Conservation (phyloP, 495 filamentous ascomycete species). For the Darksidea phi region DNA sequence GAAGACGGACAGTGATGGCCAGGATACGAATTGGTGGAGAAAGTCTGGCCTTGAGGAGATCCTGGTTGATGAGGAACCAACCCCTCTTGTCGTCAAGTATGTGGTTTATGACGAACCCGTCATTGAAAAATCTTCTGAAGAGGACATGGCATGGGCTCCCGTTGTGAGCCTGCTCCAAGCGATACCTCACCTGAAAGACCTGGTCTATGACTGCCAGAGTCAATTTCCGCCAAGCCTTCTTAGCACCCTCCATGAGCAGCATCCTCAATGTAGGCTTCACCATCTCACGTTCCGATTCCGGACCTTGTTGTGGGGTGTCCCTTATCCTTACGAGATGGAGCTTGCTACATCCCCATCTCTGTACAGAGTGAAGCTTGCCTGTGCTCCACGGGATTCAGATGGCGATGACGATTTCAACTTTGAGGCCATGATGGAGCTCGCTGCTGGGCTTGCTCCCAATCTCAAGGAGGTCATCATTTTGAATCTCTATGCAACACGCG, state of each 20-base stretch:
- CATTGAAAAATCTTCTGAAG: slow-evolving; percentile 25
- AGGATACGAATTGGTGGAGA: neutral
- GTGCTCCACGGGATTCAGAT: slow-evolving; percentile 50
- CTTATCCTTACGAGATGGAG: slow-evolving; percentile 28
- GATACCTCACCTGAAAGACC: slow-evolving; percentile 10
- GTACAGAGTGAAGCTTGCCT: slow-evolving; percentile 22
- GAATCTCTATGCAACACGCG: neutral
- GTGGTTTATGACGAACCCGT: slow-evolving; percentile 23
- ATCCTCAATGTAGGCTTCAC: slow-evolving; percentile 27
- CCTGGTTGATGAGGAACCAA: slow-evolving; percentile 16
- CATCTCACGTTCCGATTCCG: slow-evolving; percentile 30
- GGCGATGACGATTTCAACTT: slow-evolving; percentile 68
- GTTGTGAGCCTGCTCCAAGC: slow-evolving; percentile 19
- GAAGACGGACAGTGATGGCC: slow-evolving; percentile 9
- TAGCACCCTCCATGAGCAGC: slow-evolving; percentile 19
- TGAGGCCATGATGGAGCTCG: slow-evolving; percentile 57
- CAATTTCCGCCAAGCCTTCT: slow-evolving; percentile 30
- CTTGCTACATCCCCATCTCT: slow-evolving; percentile 30
- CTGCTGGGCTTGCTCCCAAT: slow-evolving; percentile 25
- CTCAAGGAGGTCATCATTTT: slow-evolving; percentile 23
- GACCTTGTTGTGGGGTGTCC: slow-evolving; percentile 22
- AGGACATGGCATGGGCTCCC: slow-evolving; percentile 27
- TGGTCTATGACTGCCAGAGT: slow-evolving; percentile 24
- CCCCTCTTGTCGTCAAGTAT: neutral
- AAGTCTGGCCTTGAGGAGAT: slow-evolving; percentile 21